Evolutionary conservation across 805 yeast species (phyloP), one percentile per base, ranked within the genome.

Genomic region (Millerozyma miso): DNA sequence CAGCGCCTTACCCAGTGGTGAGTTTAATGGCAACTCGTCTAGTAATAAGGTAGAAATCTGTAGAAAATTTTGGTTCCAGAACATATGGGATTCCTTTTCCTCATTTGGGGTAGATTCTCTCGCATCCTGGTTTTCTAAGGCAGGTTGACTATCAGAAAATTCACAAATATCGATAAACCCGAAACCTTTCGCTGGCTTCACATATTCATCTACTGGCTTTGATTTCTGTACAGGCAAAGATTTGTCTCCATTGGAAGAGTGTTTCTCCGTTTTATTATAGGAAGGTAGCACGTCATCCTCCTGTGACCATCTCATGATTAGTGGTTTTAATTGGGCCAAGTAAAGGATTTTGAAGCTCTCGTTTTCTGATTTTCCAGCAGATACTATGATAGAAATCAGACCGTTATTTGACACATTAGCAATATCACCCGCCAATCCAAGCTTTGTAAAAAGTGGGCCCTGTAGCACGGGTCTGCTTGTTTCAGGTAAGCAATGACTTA

Each of bases 301-400:
- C 10, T 23, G 29, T 7, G 10, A 23, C 41, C 46, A 47, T 20
- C 41, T 44, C 67, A 63, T 63, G 2, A 61, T 35, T 20, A 63
- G 46, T 2, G 71, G 67, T 16, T 43, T 46, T 15, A 60, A 43
- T 43, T 65, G 71, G n/a, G 54, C 54, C 19, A 41, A 47, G 38
- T 55, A 60, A 1, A 44, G 39, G 6, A 55, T 12, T 3, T 37
- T 29, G 1, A 48, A 38, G 6, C 42, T 49, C 19, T 37, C 38
- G 3, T 38, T 33, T 3, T 36, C 15, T 23, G 39, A 43, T 2
- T 37, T 31, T 17, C 43, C 40, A 2, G 54, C 37, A 2, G 56
- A 35, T 2, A 51, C 53, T 10, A 63, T 37, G 3, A 58, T 18
- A 1, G 58, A 40, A 6, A 52, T 40, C 6, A 40, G 23, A 2